Evolutionary conservation across 1,284 basidiomycete genomes (phyloP), one percentile per base, ranked within the genome.

Genomic region (Thecaphora thlaspeos): DNA sequence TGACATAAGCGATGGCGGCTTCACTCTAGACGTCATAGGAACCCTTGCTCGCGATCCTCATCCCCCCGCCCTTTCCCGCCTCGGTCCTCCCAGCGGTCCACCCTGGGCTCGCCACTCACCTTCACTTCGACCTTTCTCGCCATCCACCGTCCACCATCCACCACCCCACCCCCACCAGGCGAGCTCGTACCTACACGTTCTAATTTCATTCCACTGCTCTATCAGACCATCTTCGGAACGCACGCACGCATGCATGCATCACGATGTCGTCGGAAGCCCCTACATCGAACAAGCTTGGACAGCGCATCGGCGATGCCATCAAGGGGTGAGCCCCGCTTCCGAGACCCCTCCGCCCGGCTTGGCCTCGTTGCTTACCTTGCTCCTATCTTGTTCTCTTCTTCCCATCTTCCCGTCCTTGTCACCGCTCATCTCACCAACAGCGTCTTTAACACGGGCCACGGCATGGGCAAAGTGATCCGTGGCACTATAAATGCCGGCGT

Each of bases 301-400:
- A 72, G 43, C 57, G 55, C 9, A 26, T 70, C 41, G 68, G 68
- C 9, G 48, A 62, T 23, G 59, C 54, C 37, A 43, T 72, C 49
- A 70, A 70, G 43, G 70, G 70, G 70, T 72, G 54, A 62, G 64
- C n/a, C n/a, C n/a, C n/a, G n/a, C n/a, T n/a, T n/a, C n/a, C n/a
- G n/a, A n/a, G n/a, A n/a, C n/a, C n/a, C n/a, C n/a, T n/a, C n/a
- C n/a, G n/a, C n/a, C n/a, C n/a, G n/a, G n/a, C n/a, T n/a, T n/a
- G n/a, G n/a, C n/a, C n/a, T n/a, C n/a, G n/a, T n/a, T n/a, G n/a
- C n/a, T n/a, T n/a, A n/a, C n/a, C n/a, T n/a, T 51, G 19, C 24
- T 17, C 22, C 2, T 19, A 4, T 17, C 17, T 45, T n/a, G 24
- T 11, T 11, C 3, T 18, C 21, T n/a, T 41, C 38, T 15, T 22